These are phyloP conservation scores for Elsinoe batatas DNA, from an alignment of 2,329 filamentous ascomycete genomes.

Conservation along the genomic window DNA sequence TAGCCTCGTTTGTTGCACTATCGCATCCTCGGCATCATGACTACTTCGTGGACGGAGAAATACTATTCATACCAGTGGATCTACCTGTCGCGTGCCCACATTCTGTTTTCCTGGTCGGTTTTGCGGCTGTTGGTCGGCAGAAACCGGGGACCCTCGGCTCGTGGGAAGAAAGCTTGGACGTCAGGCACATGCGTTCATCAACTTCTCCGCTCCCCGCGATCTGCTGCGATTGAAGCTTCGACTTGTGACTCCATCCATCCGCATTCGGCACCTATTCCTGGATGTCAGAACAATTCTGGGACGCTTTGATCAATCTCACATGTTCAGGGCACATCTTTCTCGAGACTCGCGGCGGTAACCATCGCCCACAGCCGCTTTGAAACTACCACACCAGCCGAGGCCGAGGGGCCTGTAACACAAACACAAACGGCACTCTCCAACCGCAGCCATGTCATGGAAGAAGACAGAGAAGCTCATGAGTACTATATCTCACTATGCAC, in stretches of 20 bases:
- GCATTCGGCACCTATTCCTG: background rate
- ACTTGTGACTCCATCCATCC: slow-evolving; percentile 11
- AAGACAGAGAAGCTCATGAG: slow-evolving; percentile 84
- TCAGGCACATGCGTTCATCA: background rate
- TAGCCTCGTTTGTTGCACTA: background rate
- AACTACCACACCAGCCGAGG: slow-evolving; percentile 10
- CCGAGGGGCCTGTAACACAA: slow-evolving; percentile 15
- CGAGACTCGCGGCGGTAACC: background rate
- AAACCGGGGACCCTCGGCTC: slow-evolving; percentile 4
- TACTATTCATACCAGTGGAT: background rate
- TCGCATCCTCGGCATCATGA: background rate
- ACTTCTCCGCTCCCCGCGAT: slow-evolving; percentile 6
- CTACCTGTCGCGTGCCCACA: slow-evolving; percentile 9
- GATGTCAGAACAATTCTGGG: background rate
- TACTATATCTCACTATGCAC: slow-evolving; percentile 93
- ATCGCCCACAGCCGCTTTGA: background rate
- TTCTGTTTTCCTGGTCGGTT: background rate
- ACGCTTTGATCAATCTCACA: background rate
- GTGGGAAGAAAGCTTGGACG: background rate
- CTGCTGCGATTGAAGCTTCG: slow-evolving; percentile 7
- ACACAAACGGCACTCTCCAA: too few species aligned
- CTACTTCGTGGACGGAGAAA: slow-evolving; percentile 1
- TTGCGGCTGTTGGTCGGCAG: slow-evolving; percentile 6
- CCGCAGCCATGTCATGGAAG: slow-evolving; percentile 73
- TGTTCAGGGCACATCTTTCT: background rate